Base-by-base conservation (phyloP, 2,329 filamentous ascomycete species). In the Chalaropsis thielavioides region DNA sequence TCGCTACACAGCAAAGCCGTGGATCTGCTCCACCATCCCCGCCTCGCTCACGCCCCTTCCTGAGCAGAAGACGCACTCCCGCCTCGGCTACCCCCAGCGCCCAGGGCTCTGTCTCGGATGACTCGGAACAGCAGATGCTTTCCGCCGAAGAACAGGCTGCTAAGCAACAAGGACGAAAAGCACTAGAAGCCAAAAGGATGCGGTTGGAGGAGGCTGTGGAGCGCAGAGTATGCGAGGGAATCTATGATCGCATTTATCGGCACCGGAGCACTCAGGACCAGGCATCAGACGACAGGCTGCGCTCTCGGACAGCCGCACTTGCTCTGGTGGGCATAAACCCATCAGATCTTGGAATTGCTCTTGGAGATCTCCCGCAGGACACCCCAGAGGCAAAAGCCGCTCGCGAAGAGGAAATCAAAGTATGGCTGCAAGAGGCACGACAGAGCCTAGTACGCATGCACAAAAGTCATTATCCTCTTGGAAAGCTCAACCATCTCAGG, bases 221-320 rank as follows among this genome's bases (percentile, higher is more conserved):
- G 73, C 83, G 89, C 68, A 84, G 88, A 68, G 82, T 92, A 11
- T 95, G 90, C 72, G 90, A 95, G 72, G 85, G 86, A 63, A 86
- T 92, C 58, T 97, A 97, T 72, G 81, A 86, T 66, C 86, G 88
- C 69, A 90, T 99, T 72, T 99, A 92, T 81, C 85, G 91, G 59
- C 94, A 99, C 73, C 84, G 88, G 67, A 94, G 82, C 72, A 95
- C 92, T 0, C 86, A 97, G 71, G 94, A 99, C 72, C 92, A 96
- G 74, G 92, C 94, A 13, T 84, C 92, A 71, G 94, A 99, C 72
- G 92, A 95, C 71, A 96, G 95, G 73, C 79, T 99, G 62, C 84
- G 94, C 38, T 99, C 94, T 10, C 94, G 95, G 71, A 96, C 92
- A 1, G 92, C 92, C 22, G 91, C 94, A 0, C 77, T 99, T 56